Conservation (phyloP, 768 basidiomycete genomes). For the Amanita fuliginea region DNA sequence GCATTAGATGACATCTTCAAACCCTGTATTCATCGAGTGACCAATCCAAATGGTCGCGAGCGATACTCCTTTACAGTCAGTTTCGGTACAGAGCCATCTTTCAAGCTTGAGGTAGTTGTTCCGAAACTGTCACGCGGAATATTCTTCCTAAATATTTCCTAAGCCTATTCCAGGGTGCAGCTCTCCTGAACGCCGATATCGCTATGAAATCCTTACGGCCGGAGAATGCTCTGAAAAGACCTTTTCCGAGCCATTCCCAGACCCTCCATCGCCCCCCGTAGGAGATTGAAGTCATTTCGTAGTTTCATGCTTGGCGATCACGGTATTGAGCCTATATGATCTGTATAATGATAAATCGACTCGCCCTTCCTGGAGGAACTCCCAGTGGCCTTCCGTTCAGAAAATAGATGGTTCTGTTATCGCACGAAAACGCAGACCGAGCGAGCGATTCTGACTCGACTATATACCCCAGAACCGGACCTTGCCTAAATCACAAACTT, state of each 20-base stretch:
- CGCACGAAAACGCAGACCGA: too few species aligned
- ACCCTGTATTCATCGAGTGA: not conserved
- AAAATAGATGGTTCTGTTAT: too few species aligned
- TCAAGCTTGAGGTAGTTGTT: not conserved
- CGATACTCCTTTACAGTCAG: not conserved
- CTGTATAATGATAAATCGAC: not conserved
- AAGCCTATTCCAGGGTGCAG: not conserved
- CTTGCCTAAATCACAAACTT: too few species aligned
- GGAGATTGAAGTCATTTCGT: not conserved
- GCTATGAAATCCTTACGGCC: not conserved
- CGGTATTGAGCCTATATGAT: not conserved
- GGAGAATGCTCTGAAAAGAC: not conserved
- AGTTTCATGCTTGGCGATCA: not conserved
- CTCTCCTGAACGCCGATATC: not conserved
- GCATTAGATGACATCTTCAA: not conserved
- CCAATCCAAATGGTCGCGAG: not conserved
- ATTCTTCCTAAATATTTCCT: not conserved
- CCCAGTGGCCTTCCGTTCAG: too few species aligned
- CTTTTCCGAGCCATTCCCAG: not conserved
- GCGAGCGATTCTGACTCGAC: too few species aligned
- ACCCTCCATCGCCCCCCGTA: not conserved
- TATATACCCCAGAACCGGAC: too few species aligned
- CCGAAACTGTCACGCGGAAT: not conserved
- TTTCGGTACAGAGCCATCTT: not conserved
- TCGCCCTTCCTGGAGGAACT: too few species aligned